These are phyloP conservation scores for Aaosphaeria arxii DNA, from an alignment of 2,329 filamentous ascomycete genomes.

Conservation along the genomic window DNA sequence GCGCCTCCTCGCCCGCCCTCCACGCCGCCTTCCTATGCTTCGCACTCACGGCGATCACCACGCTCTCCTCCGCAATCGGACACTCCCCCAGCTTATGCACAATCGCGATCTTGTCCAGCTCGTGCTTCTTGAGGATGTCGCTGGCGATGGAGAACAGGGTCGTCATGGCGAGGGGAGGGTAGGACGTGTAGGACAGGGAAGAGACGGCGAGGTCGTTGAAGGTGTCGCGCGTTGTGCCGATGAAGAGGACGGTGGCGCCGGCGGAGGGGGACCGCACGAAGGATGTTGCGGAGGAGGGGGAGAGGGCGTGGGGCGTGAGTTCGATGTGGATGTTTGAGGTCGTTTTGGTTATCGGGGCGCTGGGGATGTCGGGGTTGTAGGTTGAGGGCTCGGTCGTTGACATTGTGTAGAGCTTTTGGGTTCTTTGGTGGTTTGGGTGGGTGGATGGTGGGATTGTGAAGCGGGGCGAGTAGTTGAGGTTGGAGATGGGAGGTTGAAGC, in stretches of 20 bases:
- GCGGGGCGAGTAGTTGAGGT: too few relatives aligned
- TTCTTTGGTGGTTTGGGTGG: not conserved
- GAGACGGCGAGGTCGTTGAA: slow-evolving; percentile 71
- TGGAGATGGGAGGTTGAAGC: too few relatives aligned
- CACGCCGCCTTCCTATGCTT: slow-evolving; percentile 83
- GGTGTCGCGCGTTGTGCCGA: slow-evolving; percentile 71
- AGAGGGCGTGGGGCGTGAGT: slow-evolving; percentile 62
- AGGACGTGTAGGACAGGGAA: slow-evolving; percentile 73
- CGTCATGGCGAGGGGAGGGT: slow-evolving; percentile 65
- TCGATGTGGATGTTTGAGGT: slow-evolving; percentile 59
- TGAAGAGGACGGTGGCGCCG: slow-evolving; percentile 31
- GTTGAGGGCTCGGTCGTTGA: slow-evolving; percentile 22
- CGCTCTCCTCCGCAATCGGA: slow-evolving; percentile 88
- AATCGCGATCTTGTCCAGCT: slow-evolving; percentile 71
- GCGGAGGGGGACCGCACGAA: slow-evolving; percentile 58
- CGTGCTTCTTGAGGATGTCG: slow-evolving; percentile 58
- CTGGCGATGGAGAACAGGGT: slow-evolving; percentile 66
- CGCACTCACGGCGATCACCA: slow-evolving; percentile 81
- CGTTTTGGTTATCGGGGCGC: slow-evolving; percentile 21
- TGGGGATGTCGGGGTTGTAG: slow-evolving; percentile 26
- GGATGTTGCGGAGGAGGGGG: slow-evolving; percentile 57
- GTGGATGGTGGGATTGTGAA: too few relatives aligned
- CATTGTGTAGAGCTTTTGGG: slow-evolving; percentile 9
- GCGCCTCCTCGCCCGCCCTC: slow-evolving; percentile 81
- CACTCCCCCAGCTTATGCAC: slow-evolving; percentile 82